Percentiles rank a stretch among this genome's conserved stretches.
Evolutionary conservation across 2,329 filamentous ascomycete genomes (phyloP).

Genomic region (Cladobotryum protrusum): DNA sequence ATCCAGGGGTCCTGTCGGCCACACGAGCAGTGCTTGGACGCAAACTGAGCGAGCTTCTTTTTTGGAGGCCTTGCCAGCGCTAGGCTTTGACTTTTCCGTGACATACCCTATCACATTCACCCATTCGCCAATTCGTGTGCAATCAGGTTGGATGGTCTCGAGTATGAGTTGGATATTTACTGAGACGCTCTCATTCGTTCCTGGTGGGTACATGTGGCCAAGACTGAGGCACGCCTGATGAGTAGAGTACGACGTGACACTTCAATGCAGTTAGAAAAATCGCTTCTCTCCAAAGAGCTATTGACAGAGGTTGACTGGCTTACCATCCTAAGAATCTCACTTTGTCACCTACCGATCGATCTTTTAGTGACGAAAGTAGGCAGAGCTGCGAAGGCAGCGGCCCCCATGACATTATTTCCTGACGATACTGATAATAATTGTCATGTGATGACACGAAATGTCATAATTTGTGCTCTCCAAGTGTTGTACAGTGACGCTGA

Average conservation of each 20-base stretch:
- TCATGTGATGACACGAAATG: no score
- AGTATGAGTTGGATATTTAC: constrained; percentile 71
- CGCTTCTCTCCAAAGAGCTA: background rate
- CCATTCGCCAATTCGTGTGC: constrained; percentile 73
- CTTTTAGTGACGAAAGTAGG: constrained; percentile 56
- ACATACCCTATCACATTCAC: constrained; percentile 84
- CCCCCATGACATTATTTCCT: constrained; percentile 43
- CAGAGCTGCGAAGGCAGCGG: constrained; percentile 60
- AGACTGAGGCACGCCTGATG: constrained; percentile 57
- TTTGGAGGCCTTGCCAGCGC: constrained; percentile 8
- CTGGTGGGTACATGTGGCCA: constrained; percentile 57
- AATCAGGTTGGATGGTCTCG: constrained; percentile 53
- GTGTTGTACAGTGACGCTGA: no score
- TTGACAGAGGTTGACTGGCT: constrained; percentile 24
- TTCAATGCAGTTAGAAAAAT: constrained; percentile 21
- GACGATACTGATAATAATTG: background rate
- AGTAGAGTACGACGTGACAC: constrained; percentile 46
- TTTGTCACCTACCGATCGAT: constrained; percentile 57
- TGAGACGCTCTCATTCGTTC: constrained; percentile 40
- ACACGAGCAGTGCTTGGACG: constrained; percentile 72
- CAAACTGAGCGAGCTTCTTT: constrained; percentile 23
- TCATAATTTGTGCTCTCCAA: no score
- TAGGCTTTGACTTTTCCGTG: constrained; percentile 23
- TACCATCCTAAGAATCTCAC: constrained; percentile 91
- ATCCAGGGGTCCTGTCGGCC: constrained; percentile 68